phyloP scores from a whole-genome alignment of 2,329 filamentous ascomycete species.

The Myriangium duriaei region DNA sequence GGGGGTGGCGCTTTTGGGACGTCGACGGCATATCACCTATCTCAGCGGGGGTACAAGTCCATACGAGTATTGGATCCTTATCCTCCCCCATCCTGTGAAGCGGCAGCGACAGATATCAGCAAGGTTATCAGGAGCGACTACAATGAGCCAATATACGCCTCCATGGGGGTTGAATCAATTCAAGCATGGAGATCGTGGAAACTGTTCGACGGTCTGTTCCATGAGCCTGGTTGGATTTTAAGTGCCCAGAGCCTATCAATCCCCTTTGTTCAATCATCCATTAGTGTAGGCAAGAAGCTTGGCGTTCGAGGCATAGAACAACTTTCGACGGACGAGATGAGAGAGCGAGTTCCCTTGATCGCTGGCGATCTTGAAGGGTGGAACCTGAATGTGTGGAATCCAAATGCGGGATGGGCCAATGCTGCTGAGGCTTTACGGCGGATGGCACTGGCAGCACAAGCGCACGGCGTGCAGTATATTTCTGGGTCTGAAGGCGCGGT shows the following conservation, averaged over 20 bases:
- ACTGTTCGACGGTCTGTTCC: slow-evolving; percentile 34
- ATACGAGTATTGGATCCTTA: slow-evolving; percentile 40
- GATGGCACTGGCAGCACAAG: slow-evolving; percentile 1
- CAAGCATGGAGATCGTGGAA: slow-evolving; percentile 25
- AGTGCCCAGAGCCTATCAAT: slow-evolving; percentile 35
- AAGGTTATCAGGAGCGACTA: slow-evolving; percentile 23
- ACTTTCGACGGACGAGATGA: slow-evolving; percentile 31
- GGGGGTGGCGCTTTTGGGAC: slow-evolving; percentile 55
- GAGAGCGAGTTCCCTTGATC: slow-evolving; percentile 30
- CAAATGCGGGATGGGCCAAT: slow-evolving; percentile 42
- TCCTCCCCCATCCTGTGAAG: slow-evolving; percentile 34
- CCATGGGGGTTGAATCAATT: slow-evolving; percentile 26
- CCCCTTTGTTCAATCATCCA: slow-evolving; percentile 37
- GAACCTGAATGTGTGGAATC: slow-evolving; percentile 36
- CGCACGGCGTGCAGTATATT: slow-evolving; percentile 33
- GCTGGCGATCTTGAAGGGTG: slow-evolving; percentile 27
- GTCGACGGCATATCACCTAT: slow-evolving; percentile 41
- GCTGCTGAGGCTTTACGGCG: slow-evolving; percentile 22
- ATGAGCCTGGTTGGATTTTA: slow-evolving; percentile 48
- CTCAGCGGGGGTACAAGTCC: not conserved
- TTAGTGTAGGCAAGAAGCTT: slow-evolving; percentile 39
- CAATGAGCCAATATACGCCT: slow-evolving; percentile 17
- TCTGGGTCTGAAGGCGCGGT: slow-evolving; percentile 31
- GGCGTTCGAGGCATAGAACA: slow-evolving; percentile 31
- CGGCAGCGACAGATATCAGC: slow-evolving; percentile 22